A percentile compares a stretch with the other conserved stretches of the same genome.
phyloP scores from a whole-genome alignment of 306 rosid species.

The Gastrolobium bilobum region DNA sequence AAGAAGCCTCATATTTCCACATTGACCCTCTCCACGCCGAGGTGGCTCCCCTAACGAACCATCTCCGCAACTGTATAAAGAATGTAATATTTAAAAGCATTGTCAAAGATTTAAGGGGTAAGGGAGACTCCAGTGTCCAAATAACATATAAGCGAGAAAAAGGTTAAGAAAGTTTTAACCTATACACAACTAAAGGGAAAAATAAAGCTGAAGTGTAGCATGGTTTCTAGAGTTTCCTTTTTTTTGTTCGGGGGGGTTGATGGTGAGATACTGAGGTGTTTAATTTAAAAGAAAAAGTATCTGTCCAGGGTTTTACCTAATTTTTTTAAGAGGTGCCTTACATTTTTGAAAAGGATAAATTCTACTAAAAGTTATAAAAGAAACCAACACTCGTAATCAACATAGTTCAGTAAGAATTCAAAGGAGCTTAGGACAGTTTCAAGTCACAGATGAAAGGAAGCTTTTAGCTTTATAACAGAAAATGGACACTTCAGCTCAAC shows the following conservation, averaged over 20 bases:
- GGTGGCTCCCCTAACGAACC: conserved; percentile 91
- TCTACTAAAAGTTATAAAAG: neutral
- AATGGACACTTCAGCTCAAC: conserved; percentile 2
- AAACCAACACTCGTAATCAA: conserved; percentile 3
- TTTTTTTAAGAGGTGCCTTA: neutral
- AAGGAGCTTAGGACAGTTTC: neutral
- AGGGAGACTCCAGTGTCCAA: conserved; percentile 23
- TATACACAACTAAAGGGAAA: conserved; percentile 20
- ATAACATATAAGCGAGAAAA: conserved; percentile 17
- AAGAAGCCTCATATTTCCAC: conserved; percentile 99
- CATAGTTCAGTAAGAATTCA: neutral
- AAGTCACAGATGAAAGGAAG: conserved; percentile 18
- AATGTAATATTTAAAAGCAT: conserved; percentile 33
- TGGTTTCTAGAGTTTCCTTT: neutral
- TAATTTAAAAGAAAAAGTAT: neutral
- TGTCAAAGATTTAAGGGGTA: conserved; percentile 10
- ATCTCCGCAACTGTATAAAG: conserved; percentile 84
- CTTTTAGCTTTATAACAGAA: conserved; percentile 15
- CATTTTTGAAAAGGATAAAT: neutral
- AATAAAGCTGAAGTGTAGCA: conserved; percentile 27
- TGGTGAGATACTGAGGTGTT: neutral
- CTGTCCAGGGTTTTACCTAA: neutral
- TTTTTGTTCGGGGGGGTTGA: neutral
- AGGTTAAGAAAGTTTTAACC: neutral
- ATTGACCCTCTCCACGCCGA: conserved; percentile 88